Evolutionary conservation across 1,139 yeast species (phyloP).

Genomic region (Kodamaea ohmeri): DNA sequence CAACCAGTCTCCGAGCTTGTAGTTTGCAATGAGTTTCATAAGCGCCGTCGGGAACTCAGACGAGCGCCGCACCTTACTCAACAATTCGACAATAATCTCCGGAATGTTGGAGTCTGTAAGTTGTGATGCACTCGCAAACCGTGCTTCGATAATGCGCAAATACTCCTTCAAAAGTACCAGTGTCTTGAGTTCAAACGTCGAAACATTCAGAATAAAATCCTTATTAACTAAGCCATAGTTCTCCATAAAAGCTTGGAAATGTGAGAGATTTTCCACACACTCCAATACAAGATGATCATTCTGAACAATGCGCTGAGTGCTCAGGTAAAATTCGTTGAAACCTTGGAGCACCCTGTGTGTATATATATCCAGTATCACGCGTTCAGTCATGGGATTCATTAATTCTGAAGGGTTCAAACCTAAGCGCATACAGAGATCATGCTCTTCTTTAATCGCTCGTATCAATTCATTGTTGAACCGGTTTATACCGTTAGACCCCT

Average conservation of each 20-base stretch:
- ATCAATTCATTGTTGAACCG: constrained; percentile 53
- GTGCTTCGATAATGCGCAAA: constrained; percentile 51
- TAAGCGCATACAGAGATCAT: constrained; percentile 29
- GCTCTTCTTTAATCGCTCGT: constrained; percentile 49
- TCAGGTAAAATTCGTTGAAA: constrained; percentile 15
- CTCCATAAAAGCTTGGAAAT: constrained; percentile 22
- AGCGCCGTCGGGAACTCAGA: constrained; percentile 62
- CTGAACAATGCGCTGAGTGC: constrained; percentile 15
- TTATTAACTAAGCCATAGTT: constrained; percentile 13
- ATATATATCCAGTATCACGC: constrained; percentile 24
- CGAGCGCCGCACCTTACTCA: constrained; percentile 60
- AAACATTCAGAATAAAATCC: constrained; percentile 13
- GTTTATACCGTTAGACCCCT: constrained; percentile 59
- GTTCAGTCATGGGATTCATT: constrained; percentile 24
- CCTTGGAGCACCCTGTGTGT: constrained; percentile 15
- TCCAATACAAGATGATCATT: constrained; percentile 44
- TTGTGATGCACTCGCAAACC: constrained; percentile 43
- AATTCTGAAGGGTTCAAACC: constrained; percentile 17
- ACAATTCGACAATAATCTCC: constrained; percentile 63
- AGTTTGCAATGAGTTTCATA: constrained; percentile 46
- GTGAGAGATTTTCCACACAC: constrained; percentile 36
- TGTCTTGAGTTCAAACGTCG: constrained; percentile 14
- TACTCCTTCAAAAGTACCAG: constrained; percentile 48
- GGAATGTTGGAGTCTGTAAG: constrained; percentile 68
- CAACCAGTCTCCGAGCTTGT: constrained; percentile 69